phyloP scores from a whole-genome alignment of 2,329 filamentous ascomycete genomes.

The Fusarium bulbicola region DNA sequence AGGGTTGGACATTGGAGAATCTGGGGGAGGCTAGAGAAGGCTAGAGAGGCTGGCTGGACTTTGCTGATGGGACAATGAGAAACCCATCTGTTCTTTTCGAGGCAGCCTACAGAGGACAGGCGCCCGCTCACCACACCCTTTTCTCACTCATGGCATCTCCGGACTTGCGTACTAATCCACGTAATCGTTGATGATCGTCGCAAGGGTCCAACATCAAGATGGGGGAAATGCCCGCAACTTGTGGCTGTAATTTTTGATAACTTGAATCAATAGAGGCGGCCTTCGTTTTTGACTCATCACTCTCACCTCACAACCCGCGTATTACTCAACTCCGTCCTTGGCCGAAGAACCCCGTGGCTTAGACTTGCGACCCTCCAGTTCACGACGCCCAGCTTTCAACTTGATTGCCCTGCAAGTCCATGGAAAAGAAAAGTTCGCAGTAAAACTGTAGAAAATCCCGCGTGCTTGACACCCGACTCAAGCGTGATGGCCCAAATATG shows the following conservation, averaged over 20 bases:
- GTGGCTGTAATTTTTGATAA: neutral
- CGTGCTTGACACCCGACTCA: constrained; percentile 27
- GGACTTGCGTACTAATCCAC: constrained; percentile 22
- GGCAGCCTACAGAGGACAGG: neutral
- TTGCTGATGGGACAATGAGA: constrained; percentile 20
- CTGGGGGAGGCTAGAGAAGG: constrained; percentile 10
- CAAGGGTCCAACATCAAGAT: constrained; percentile 10
- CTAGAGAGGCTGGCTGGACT: neutral
- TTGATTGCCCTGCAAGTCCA: neutral
- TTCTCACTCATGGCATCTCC: constrained; percentile 8
- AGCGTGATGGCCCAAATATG: constrained; percentile 33
- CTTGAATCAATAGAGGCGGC: constrained; percentile 6
- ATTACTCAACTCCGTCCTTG: constrained; percentile 15
- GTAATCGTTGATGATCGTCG: constrained; percentile 31
- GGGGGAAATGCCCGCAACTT: neutral
- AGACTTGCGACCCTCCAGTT: constrained; percentile 33
- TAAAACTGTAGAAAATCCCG: constrained; percentile 3
- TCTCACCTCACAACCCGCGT: constrained; percentile 19
- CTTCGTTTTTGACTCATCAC: constrained; percentile 31
- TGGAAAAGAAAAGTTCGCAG: constrained; percentile 22
- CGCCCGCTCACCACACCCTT: constrained; percentile 26
- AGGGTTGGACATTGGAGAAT: constrained; percentile 21
- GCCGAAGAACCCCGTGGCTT: constrained; percentile 31
- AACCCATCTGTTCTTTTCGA: neutral
- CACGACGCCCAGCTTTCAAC: neutral